Conservation (phyloP, 306 rosid genomes). For the Vicia villosa region DNA sequence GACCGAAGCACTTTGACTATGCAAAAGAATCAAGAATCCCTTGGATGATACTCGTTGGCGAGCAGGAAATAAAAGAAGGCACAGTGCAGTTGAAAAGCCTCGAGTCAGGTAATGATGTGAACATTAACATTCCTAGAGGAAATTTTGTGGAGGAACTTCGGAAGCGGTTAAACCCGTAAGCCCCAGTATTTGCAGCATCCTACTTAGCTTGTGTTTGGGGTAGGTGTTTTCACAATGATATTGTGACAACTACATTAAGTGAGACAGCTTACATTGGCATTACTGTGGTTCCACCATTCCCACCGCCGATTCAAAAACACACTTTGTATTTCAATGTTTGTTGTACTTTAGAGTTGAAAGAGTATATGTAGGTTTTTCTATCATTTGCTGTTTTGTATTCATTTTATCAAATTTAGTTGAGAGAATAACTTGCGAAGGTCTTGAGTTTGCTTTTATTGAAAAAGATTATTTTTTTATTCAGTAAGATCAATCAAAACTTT, state of each 20-base stretch:
- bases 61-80: conserved; percentile 69
- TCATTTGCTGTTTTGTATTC: not conserved
- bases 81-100: conserved; percentile 60
- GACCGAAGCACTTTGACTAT: conserved; percentile 67
- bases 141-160: conserved; percentile 64
- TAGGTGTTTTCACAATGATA: not conserved
- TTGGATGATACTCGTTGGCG: conserved; percentile 83
- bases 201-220: not conserved
- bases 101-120: conserved; percentile 44
- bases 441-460: not conserved
- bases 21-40: conserved; percentile 79
- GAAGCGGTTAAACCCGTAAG: conserved; percentile 47
- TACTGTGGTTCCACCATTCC: not conserved
- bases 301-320: not conserved
- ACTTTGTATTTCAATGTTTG: not conserved
- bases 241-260: not conserved
- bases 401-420: conserved; percentile 5
- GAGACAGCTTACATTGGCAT: not conserved
- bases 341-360: not conserved
- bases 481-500: not conserved
- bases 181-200: not conserved
- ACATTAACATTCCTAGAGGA: conserved; percentile 50
- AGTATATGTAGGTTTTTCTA: not conserved
- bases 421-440: not conserved
- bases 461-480: not conserved